phyloP scores from a whole-genome alignment of 768 basidiomycete genomes.

The Collybia mongolica region DNA sequence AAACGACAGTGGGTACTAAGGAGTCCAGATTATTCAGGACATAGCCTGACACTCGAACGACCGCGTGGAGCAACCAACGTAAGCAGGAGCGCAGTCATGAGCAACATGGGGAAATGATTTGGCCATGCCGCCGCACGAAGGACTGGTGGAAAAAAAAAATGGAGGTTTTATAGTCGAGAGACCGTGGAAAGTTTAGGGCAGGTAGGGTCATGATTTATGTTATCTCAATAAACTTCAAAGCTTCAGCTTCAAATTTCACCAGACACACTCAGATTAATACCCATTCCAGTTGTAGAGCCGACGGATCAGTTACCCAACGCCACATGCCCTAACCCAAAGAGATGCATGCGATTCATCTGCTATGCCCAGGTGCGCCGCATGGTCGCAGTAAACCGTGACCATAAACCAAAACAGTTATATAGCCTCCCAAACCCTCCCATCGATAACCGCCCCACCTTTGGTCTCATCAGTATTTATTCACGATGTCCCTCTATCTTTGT shows the following conservation, averaged over 20 bases:
- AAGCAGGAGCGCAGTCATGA: constrained; percentile 60
- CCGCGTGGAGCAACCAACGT: constrained; percentile 49
- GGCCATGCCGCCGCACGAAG: constrained; percentile 84
- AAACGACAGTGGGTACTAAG: constrained; percentile 76
- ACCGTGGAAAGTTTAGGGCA: constrained; percentile 41
- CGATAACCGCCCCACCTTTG: background rate
- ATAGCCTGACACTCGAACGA: constrained; percentile 90
- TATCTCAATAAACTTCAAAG: too few species aligned
- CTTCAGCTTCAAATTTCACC: too few species aligned
- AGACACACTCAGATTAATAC: background rate
- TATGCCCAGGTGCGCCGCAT: too few species aligned
- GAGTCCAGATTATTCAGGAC: constrained; percentile 73
- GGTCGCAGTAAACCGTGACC: too few species aligned
- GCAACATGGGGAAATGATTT: constrained; percentile 83
- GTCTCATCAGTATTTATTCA: constrained; percentile 1
- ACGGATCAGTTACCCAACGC: background rate
- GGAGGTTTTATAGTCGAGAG: constrained; percentile 5
- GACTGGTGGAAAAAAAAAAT: constrained; percentile 16
- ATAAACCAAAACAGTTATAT: too few species aligned
- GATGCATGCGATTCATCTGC: too few species aligned
- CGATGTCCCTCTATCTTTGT: constrained; percentile 70
- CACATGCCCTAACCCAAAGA: background rate
- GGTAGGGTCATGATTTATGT: too few species aligned
- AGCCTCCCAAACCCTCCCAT: too few species aligned
- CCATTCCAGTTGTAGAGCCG: background rate